Base-by-base conservation (phyloP, 129 eudicot species). In the Silybum marianum region DNA sequence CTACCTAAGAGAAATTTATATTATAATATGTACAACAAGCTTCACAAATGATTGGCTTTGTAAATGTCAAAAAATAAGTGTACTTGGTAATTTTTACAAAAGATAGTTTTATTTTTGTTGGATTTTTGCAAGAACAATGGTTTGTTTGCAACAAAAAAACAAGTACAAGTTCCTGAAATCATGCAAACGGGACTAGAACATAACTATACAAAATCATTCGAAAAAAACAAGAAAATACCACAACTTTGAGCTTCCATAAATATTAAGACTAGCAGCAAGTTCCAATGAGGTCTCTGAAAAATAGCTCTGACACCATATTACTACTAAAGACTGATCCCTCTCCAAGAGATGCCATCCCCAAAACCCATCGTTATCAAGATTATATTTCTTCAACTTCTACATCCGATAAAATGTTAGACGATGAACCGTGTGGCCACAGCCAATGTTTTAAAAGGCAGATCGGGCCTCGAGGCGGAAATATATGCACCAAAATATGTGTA, bases 1-100 rank as follows among this genome's bases (percentile, higher is more conserved):
- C 2, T 2, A 2, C 30, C 30, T 26, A 73, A 32, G 28, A 68
- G 34, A 38, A 13, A 63, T 54, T 32, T 36, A 65, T 63, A 39
- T 28, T 74, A 60, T 73, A 22, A 40, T 62, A 81, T 23, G 79
- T 65, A 39, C 78, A 12, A 16, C 78, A 80, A 32, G 60, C 16
- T 39, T 72, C 26, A 80, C 73, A 60, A 40, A 9, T 80, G 22
- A 72, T 26, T 7, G 19, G 34, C 13, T 28, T 48, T n/a, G 32
- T 46, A 44, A 44, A 44, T 44, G 16, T 18, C 54, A 44, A 44
- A 44, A 44, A 44, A 44, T 2, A 44, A 44, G 11, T 18, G 11
- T 44, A 44, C 54, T 12, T 48, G 60, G 19, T 18, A 48, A 48
- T 13, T 2, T 48, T 48, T 48, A 6, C 60, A 48, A 48, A 48